These are phyloP conservation scores for Paecilomyces sp. DNA, from an alignment of 2,329 filamentous ascomycete species.

Conservation along the genomic window DNA sequence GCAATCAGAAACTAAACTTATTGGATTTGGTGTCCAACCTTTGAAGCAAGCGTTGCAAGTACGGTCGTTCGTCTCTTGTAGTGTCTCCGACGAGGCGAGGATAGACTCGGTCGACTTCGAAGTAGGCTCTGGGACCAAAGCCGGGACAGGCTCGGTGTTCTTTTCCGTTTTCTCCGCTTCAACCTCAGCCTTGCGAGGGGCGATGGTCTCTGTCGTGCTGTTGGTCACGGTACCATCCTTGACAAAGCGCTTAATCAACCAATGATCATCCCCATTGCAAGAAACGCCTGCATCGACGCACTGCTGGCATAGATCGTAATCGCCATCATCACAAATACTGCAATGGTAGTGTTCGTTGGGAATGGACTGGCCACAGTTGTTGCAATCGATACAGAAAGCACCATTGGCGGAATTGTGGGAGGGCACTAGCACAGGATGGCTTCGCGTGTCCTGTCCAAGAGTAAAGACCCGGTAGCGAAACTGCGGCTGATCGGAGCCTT, in stretches of 20 bases:
- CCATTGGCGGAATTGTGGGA: conserved; percentile 25
- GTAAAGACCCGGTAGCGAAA: conserved; percentile 20
- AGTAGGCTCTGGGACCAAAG: conserved; percentile 16
- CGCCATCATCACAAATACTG: conserved; percentile 83
- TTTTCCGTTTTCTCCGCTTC: conserved; percentile 13
- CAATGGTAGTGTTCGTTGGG: conserved; percentile 87
- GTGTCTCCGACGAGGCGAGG: conserved; percentile 7
- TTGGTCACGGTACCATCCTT: conserved; percentile 70
- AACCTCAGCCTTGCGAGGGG: conserved; percentile 51
- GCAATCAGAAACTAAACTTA: conserved; percentile 1
- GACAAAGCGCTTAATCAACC: conserved; percentile 87
- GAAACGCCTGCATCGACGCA: conserved; percentile 71
- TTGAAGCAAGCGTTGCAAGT: conserved; percentile 60
- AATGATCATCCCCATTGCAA: conserved; percentile 75
- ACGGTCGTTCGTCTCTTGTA: conserved; percentile 22
- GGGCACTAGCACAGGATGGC: conserved; percentile 24
- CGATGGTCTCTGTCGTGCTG: conserved; percentile 76
- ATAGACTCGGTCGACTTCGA: conserved; percentile 9
- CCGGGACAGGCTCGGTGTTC: conserved; percentile 8
- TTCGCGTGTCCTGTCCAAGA: conserved; percentile 18
- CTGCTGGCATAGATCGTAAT: conserved; percentile 82
- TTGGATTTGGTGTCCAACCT: conserved; percentile 34
- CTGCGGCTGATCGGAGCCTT: conserved; percentile 5
- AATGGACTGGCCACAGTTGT: conserved; percentile 74
- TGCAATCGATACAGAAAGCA: conserved; percentile 85